Evolutionary conservation across 768 basidiomycete genomes (phyloP).

Genomic region (Suillus brevipes): DNA sequence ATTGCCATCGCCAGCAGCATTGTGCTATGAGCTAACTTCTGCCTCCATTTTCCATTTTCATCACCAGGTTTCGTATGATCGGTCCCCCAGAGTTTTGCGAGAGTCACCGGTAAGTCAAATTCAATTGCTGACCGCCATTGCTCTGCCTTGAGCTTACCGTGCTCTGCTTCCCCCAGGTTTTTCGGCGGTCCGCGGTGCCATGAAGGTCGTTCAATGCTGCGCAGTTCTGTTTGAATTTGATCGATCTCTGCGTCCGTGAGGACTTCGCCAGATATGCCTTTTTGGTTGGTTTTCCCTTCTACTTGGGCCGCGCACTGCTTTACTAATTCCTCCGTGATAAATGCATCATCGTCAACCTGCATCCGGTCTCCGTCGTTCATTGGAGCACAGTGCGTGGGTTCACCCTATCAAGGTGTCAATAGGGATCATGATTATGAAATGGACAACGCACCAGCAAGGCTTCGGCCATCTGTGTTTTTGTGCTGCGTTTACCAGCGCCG

Average conservation of each 20-base stretch:
- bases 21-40: conserved; percentile 26
- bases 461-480: not conserved
- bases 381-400: too few relatives aligned
- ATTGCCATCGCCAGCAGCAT: conserved; percentile 34
- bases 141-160: conserved; percentile 36
- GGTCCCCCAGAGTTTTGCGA: conserved; percentile 30
- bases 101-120: conserved; percentile 28
- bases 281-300: not conserved
- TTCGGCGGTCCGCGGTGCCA: conserved; percentile 25
- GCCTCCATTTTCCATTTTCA: not conserved
- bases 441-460: not conserved
- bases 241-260: conserved; percentile 4
- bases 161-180: conserved; percentile 26
- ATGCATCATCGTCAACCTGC: not conserved
- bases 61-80: not conserved
- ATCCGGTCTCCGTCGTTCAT: too few relatives aligned
- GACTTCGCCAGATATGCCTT: not conserved
- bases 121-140: conserved; percentile 31
- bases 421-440: too few relatives aligned
- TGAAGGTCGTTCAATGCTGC: conserved; percentile 11
- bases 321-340: not conserved
- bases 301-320: not conserved
- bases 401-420: too few relatives aligned
- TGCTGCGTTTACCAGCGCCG: not conserved
- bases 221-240: not conserved